Percentiles rank a stretch among this genome's conserved stretches.
These are phyloP conservation scores for Fagopyrum tataricum DNA, from an alignment of 148 eudicot genomes.

Conservation along the genomic window DNA sequence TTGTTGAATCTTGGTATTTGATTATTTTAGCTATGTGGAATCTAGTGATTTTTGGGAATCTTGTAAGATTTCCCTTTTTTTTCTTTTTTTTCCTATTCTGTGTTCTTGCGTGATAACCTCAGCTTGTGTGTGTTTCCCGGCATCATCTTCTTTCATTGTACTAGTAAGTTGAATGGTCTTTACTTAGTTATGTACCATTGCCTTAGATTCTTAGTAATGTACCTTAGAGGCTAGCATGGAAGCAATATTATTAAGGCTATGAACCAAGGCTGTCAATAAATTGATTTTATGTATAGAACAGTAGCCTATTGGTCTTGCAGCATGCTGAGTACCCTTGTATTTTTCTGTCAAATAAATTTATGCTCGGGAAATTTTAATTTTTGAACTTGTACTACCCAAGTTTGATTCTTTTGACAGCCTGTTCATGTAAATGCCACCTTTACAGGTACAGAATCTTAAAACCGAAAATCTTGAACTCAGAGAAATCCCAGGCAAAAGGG, in stretches of 20 bases:
- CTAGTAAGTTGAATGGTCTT: background rate
- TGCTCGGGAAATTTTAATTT: background rate
- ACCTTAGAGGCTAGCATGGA: background rate
- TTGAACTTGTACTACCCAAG: background rate
- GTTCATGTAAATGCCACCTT: background rate
- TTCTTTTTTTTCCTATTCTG: too few relatives aligned
- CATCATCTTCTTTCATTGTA: too few relatives aligned
- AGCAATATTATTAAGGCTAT: background rate
- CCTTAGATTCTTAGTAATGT: background rate
- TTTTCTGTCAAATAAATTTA: background rate
- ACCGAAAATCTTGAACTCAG: slow-evolving; percentile 41
- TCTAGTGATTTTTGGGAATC: too few relatives aligned
- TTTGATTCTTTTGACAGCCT: background rate
- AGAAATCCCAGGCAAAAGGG: slow-evolving; percentile 39
- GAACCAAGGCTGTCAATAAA: background rate
- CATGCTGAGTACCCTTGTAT: background rate
- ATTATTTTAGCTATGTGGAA: too few relatives aligned
- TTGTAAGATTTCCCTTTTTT: too few relatives aligned
- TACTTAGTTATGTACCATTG: too few relatives aligned
- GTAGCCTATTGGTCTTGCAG: background rate
- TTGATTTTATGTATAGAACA: background rate
- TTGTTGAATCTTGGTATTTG: too few relatives aligned
- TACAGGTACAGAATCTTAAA: slow-evolving; percentile 54
- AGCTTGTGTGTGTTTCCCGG: too few relatives aligned
- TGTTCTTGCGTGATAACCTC: too few relatives aligned